phyloP scores from a whole-genome alignment of 2,329 filamentous ascomycete species.

The Neonectria neomacrospora region DNA sequence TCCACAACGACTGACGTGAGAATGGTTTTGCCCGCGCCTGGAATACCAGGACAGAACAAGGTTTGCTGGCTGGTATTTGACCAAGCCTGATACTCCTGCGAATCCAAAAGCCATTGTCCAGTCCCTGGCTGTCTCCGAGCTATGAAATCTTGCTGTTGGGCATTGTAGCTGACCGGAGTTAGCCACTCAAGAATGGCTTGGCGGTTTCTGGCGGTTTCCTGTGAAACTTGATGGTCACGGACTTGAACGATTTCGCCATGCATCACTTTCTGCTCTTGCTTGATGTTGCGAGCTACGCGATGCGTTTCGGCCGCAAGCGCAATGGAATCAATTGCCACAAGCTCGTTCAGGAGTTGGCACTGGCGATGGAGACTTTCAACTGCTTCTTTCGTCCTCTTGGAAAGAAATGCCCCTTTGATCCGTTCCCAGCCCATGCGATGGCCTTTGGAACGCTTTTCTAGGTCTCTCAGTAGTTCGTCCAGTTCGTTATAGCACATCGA shows the following conservation, averaged over 20 bases:
- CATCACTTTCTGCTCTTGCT: conserved; percentile 7
- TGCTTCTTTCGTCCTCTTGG: conserved; percentile 5
- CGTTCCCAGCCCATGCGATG: conserved; percentile 6
- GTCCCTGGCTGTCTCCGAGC: conserved; percentile 1
- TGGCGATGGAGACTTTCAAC: conserved; percentile 9
- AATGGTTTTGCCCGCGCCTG: conserved; percentile 16
- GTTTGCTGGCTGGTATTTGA: not conserved
- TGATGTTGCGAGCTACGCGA: not conserved
- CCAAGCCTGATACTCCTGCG: conserved; percentile 4
- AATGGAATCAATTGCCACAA: conserved; percentile 8
- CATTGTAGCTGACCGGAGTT: not conserved
- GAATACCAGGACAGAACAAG: conserved; percentile 12
- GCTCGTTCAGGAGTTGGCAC: conserved; percentile 8
- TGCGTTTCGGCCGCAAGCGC: conserved; percentile 8
- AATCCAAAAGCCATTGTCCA: conserved; percentile 13
- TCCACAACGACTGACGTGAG: conserved; percentile 11
- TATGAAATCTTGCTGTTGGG: conserved; percentile 14
- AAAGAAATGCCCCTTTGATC: conserved; percentile 6
- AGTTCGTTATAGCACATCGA: conserved; percentile 1
- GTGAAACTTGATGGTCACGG: not conserved
- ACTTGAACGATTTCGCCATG: not conserved
- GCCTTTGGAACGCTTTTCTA: conserved; percentile 1
- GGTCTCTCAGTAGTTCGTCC: not conserved
- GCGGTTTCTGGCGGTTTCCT: not conserved
- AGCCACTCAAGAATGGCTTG: conserved; percentile 11